These are phyloP conservation scores for Ustilago shanxiensis DNA, from an alignment of 1,284 basidiomycete genomes.

Conservation along the genomic window DNA sequence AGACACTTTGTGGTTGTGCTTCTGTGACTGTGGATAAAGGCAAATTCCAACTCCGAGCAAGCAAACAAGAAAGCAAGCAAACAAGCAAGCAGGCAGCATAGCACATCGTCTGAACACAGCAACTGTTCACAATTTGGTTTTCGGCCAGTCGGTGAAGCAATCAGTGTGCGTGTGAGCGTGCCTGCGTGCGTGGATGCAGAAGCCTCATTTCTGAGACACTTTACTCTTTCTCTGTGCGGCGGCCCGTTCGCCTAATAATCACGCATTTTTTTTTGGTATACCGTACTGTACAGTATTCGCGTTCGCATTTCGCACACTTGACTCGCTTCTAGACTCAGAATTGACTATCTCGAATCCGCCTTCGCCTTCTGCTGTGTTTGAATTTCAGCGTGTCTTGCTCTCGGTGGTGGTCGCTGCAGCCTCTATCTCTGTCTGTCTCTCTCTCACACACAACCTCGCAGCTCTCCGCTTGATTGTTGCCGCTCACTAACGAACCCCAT, in stretches of 20 bases:
- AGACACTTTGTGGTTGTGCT: too few species aligned
- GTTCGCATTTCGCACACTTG: neutral
- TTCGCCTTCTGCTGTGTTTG: neutral
- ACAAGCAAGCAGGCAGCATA: too few species aligned
- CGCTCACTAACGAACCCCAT: too few species aligned
- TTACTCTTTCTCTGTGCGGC: neutral
- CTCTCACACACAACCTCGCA: too few species aligned
- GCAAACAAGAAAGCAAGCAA: too few species aligned
- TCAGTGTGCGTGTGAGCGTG: neutral
- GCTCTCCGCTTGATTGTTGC: too few species aligned
- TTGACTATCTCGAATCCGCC: neutral
- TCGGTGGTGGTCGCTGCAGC: neutral
- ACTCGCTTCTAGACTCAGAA: neutral
- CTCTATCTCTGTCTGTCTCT: too few species aligned
- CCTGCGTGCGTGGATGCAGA: neutral
- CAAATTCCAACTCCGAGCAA: neutral
- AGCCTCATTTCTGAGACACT: neutral
- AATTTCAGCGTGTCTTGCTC: neutral
- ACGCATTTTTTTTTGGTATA: too few species aligned
- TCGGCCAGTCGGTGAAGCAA: neutral
- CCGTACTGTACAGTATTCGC: too few species aligned
- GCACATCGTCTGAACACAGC: too few species aligned
- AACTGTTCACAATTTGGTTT: too few species aligned
- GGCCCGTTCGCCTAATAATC: too few species aligned
- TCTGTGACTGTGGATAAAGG: neutral